These are phyloP conservation scores for Solanum paucissectum DNA, from an alignment of 257 asterid genomes.

Conservation along the genomic window DNA sequence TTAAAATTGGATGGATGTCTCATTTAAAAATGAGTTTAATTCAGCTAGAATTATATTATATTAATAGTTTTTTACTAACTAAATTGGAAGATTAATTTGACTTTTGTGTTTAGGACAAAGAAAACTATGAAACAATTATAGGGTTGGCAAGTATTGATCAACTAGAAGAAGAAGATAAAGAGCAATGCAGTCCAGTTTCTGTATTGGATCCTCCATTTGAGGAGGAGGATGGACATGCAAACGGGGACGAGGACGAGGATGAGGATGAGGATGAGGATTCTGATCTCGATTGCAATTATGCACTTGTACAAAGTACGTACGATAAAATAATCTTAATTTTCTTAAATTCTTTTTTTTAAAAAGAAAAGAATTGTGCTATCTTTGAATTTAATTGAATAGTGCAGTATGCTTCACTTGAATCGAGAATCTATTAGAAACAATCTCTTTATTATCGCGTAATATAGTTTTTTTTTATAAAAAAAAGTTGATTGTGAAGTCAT, in stretches of 20 bases:
- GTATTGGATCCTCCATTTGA: constrained; percentile 61
- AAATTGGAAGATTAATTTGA: neutral
- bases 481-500: constrained; percentile 16
- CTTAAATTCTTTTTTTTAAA: neutral
- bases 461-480: neutral
- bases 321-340: neutral
- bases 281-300: constrained; percentile 49
- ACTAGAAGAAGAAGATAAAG: constrained; percentile 53
- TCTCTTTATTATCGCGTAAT: too few species aligned
- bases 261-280: neutral
- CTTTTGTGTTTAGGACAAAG: constrained; percentile 22
- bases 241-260: constrained; percentile 13
- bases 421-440: too few species aligned
- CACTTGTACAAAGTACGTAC: constrained; percentile 68
- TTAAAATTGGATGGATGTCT: neutral
- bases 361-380: neutral
- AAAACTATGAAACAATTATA: constrained; percentile 4
- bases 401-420: neutral
- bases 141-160: constrained; percentile 3
- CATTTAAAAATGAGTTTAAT: neutral
- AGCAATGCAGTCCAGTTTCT: constrained; percentile 80
- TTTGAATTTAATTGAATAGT: neutral
- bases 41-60: neutral
- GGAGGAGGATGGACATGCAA: constrained; percentile 26
- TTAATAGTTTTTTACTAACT: neutral